Evolutionary conservation across 2,329 filamentous ascomycete genomes (phyloP).

Genomic region (Claviceps lovelessii): DNA sequence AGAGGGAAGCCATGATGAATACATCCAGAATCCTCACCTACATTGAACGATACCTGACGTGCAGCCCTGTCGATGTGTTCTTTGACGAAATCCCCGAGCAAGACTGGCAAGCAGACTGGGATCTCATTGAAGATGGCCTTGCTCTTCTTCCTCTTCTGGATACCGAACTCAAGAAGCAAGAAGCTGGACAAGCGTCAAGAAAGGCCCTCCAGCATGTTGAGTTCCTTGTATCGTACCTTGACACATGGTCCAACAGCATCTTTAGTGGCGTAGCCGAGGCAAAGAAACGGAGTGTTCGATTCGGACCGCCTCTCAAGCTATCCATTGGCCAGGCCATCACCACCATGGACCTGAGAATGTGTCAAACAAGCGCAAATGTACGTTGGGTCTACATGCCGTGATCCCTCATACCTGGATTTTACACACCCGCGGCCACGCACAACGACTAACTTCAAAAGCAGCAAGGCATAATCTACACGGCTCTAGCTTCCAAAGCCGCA

Average conservation of each 20-base stretch:
- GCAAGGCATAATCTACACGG: slow-evolving; percentile 26
- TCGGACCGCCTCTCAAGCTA: slow-evolving; percentile 41
- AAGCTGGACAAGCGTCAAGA: slow-evolving; percentile 30
- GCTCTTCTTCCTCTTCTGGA: slow-evolving; percentile 34
- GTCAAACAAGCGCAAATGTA: slow-evolving; percentile 19
- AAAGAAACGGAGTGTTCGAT: slow-evolving; percentile 52
- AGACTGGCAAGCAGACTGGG: slow-evolving; percentile 34
- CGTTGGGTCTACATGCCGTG: slow-evolving; percentile 6
- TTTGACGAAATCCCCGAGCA: slow-evolving; percentile 36
- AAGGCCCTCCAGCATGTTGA: slow-evolving; percentile 46
- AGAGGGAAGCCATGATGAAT: slow-evolving; percentile 65
- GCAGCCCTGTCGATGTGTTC: slow-evolving; percentile 50
- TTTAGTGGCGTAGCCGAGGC: slow-evolving; percentile 57
- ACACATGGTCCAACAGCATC: slow-evolving; percentile 41
- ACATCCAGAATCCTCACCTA: slow-evolving; percentile 61
- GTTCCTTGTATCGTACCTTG: slow-evolving; percentile 46
- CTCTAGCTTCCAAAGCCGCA: slow-evolving; percentile 24
- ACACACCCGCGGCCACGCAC: not conserved
- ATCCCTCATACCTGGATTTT: not conserved
- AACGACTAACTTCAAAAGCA: slow-evolving; percentile 9
- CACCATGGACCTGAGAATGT: slow-evolving; percentile 46
- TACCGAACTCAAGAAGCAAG: slow-evolving; percentile 33
- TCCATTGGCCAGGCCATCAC: slow-evolving; percentile 29
- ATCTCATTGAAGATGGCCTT: slow-evolving; percentile 28
- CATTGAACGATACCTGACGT: slow-evolving; percentile 54